Conservation (phyloP, 2,329 filamentous ascomycete species). For the Diplodia mutila region DNA sequence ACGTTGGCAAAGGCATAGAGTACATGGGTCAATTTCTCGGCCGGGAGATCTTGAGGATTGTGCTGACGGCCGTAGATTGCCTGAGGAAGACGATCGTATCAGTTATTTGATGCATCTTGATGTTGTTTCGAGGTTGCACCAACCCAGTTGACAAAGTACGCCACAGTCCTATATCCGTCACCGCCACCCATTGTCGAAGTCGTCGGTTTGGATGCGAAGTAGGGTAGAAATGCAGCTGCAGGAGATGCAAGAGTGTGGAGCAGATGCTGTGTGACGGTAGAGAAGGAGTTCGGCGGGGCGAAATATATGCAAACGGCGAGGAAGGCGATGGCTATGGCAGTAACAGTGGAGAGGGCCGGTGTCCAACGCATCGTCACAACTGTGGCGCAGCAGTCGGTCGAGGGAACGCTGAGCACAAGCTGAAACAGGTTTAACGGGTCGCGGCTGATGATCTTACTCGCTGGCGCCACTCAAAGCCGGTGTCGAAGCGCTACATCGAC, state of each 20-base stretch:
- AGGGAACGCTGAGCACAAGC: background rate
- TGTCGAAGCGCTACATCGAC: slow-evolving; percentile 14
- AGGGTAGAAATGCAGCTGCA: background rate
- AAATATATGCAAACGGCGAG: slow-evolving; percentile 21
- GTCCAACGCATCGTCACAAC: slow-evolving; percentile 21
- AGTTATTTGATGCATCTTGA: slow-evolving; percentile 3
- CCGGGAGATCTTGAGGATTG: slow-evolving; percentile 81
- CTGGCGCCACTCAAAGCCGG: slow-evolving; percentile 10
- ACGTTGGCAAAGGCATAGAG: slow-evolving; percentile 93
- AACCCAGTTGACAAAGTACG: slow-evolving; percentile 74
- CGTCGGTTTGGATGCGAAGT: background rate
- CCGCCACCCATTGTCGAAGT: slow-evolving; percentile 31
- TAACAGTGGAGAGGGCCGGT: slow-evolving; percentile 15
- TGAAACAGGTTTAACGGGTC: slow-evolving; percentile 24
- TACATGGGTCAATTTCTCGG: slow-evolving; percentile 81
- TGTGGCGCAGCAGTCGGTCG: slow-evolving; percentile 22
- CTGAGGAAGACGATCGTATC: slow-evolving; percentile 41
- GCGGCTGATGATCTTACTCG: slow-evolving; percentile 12
- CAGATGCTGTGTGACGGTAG: slow-evolving; percentile 11
- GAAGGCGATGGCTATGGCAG: background rate
- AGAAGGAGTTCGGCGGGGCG: background rate
- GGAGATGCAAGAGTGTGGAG: background rate
- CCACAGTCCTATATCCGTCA: slow-evolving; percentile 66
- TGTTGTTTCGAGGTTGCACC: background rate
- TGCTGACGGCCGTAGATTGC: slow-evolving; percentile 87